Conservation (phyloP, 2,329 filamentous ascomycete genomes). For the Calonectria pseudoreteaudii region DNA sequence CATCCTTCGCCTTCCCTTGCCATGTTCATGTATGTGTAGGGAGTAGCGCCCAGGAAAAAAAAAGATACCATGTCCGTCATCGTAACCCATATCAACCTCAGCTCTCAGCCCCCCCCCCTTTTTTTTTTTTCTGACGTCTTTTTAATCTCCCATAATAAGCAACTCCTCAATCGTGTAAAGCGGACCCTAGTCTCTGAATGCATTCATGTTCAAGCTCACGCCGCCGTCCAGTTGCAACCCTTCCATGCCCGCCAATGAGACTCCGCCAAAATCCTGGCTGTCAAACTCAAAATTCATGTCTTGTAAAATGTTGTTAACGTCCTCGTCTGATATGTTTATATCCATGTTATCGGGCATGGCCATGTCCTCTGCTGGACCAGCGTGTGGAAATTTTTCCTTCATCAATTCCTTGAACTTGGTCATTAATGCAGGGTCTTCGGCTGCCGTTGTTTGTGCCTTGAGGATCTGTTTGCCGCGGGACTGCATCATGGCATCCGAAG, state of each 20-base stretch:
- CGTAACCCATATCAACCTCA: constrained; percentile 3
- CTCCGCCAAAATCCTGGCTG: constrained; percentile 41
- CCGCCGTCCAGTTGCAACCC: constrained; percentile 46
- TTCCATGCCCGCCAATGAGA: constrained; percentile 42
- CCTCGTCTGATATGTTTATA: constrained; percentile 51
- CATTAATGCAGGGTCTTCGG: constrained; percentile 65
- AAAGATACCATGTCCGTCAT: constrained; percentile 9
- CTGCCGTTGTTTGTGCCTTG: constrained; percentile 59
- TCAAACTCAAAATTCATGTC: constrained; percentile 58
- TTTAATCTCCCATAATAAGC: constrained; percentile 18
- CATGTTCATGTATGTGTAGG: constrained; percentile 2
- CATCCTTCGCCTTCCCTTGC: constrained; percentile 4
- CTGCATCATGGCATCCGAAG: constrained; percentile 60
- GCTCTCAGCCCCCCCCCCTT: not conserved
- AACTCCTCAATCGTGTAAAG: constrained; percentile 39
- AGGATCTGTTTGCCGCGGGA: constrained; percentile 62
- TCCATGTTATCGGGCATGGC: constrained; percentile 47
- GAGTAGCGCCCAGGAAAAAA: not conserved
- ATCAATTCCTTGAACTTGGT: constrained; percentile 65
- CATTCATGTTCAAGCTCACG: constrained; percentile 42
- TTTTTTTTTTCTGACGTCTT: constrained; percentile 4
- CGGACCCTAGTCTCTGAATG: constrained; percentile 39
- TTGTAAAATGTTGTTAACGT: constrained; percentile 55
- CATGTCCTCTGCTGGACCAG: constrained; percentile 26
- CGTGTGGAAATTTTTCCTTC: constrained; percentile 42